Evolutionary conservation across 257 asterid species (phyloP).

Genomic region (Solanum appendiculatum): DNA sequence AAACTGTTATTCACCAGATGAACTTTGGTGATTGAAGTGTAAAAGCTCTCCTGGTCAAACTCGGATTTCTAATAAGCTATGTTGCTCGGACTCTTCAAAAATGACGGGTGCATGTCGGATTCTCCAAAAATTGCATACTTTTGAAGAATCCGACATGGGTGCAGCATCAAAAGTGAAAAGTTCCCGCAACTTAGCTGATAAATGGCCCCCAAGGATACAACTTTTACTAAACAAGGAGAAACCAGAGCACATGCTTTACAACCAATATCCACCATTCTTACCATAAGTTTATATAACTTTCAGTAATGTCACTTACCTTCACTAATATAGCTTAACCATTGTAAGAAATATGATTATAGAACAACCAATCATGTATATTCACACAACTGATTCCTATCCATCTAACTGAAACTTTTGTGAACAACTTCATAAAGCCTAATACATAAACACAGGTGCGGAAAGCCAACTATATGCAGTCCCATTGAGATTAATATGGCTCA

Average conservation of each 20-base stretch:
- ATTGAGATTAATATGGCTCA: slow-evolving; percentile 5
- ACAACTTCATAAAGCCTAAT: not conserved
- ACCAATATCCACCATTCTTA: not conserved
- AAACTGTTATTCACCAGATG: not conserved
- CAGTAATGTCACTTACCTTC: not conserved
- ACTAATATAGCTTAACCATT: not conserved
- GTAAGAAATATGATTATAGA: not conserved
- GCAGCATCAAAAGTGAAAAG: not conserved
- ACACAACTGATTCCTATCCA: not conserved
- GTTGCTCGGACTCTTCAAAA: not conserved
- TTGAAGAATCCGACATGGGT: not conserved
- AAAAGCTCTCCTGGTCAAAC: not conserved
- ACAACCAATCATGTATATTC: not conserved
- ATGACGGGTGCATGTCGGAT: not conserved
- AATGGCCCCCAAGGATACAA: not conserved
- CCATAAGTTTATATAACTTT: not conserved
- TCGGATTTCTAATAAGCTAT: not conserved
- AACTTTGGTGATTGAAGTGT: not conserved
- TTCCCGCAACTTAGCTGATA: too few species aligned
- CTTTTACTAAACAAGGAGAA: not conserved
- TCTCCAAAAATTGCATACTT: not conserved
- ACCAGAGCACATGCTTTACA: not conserved
- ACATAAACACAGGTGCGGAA: not conserved
- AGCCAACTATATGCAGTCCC: not conserved
- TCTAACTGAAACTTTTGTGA: not conserved